phyloP scores from a whole-genome alignment of 768 basidiomycete genomes.

The Russula sp. region DNA sequence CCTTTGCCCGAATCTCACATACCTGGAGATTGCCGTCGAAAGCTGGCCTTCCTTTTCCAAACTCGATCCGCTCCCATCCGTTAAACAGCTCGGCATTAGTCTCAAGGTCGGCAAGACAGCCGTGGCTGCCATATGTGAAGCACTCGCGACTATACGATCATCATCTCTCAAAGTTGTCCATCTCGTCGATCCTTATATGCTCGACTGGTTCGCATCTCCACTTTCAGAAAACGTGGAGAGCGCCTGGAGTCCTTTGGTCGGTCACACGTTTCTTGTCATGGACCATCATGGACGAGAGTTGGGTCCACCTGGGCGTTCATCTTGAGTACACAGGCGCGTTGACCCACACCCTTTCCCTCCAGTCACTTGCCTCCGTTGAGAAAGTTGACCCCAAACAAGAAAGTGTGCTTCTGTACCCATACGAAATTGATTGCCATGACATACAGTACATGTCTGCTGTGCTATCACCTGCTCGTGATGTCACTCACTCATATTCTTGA shows the following conservation, averaged over 20 bases:
- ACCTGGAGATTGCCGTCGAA: conserved; percentile 6
- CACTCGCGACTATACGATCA: not conserved
- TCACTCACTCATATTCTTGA: not conserved
- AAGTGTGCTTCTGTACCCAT: not conserved
- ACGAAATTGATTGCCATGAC: not conserved
- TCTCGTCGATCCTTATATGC: not conserved
- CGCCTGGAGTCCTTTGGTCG: conserved; percentile 6
- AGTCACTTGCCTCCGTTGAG: no score
- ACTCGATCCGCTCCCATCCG: not conserved
- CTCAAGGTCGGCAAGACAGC: not conserved
- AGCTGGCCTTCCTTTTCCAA: conserved; percentile 3
- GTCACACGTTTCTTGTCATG: conserved; percentile 3
- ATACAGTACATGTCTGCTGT: not conserved
- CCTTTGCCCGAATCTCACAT: conserved; percentile 7
- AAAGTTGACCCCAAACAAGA: not conserved
- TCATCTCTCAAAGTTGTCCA: conserved; percentile 4
- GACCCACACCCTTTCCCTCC: not conserved
- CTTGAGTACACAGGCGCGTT: not conserved
- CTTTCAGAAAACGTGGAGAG: conserved; percentile 4
- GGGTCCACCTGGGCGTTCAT: not conserved
- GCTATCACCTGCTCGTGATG: not conserved
- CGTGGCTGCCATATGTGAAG: conserved; percentile 1
- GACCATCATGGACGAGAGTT: conserved; percentile 1
- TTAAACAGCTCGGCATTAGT: conserved; percentile 1
- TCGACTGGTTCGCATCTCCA: conserved; percentile 2